phyloP scores from a whole-genome alignment of 2,329 filamentous ascomycete genomes.

The Trichophyton equinum region DNA sequence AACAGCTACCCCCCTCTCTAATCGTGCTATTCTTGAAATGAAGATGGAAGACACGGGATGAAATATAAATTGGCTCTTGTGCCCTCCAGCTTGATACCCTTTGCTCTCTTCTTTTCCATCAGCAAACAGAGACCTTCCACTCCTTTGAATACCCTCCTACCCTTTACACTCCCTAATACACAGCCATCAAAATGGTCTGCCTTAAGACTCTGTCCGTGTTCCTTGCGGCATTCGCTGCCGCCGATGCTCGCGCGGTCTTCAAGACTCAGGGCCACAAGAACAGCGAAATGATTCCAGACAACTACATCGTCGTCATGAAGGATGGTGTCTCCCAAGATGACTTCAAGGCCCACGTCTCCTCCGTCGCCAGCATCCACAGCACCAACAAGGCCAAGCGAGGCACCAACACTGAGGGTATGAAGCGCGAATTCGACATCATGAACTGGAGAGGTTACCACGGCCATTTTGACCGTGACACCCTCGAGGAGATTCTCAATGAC shows the following conservation, averaged over 20 bases:
- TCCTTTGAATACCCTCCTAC: neutral
- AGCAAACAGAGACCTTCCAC: neutral
- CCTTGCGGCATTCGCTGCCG: constrained; percentile 7
- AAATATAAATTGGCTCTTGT: neutral
- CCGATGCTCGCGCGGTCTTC: constrained; percentile 9
- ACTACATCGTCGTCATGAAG: constrained; percentile 14
- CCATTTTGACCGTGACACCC: constrained; percentile 10
- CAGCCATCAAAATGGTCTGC: constrained; percentile 9
- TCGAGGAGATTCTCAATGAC: constrained; percentile 9
- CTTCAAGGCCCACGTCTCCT: constrained; percentile 10
- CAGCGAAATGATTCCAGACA: constrained; percentile 8
- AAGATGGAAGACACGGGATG: neutral
- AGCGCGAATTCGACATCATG: constrained; percentile 9
- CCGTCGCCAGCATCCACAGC: constrained; percentile 7
- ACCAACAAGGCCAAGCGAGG: constrained; percentile 2
- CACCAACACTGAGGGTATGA: constrained; percentile 5
- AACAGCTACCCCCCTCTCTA: neutral
- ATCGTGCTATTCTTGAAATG: neutral
- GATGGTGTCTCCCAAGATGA: constrained; percentile 10
- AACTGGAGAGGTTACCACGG: constrained; percentile 11
- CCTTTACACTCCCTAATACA: neutral
- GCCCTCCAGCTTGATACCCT: neutral
- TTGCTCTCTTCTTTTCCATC: neutral
- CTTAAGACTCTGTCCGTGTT: constrained; percentile 11
- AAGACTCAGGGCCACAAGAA: constrained; percentile 4